Evolutionary conservation across 2,329 filamentous ascomycete species (phyloP).

Genomic region (Tolypocladium inflatum): DNA sequence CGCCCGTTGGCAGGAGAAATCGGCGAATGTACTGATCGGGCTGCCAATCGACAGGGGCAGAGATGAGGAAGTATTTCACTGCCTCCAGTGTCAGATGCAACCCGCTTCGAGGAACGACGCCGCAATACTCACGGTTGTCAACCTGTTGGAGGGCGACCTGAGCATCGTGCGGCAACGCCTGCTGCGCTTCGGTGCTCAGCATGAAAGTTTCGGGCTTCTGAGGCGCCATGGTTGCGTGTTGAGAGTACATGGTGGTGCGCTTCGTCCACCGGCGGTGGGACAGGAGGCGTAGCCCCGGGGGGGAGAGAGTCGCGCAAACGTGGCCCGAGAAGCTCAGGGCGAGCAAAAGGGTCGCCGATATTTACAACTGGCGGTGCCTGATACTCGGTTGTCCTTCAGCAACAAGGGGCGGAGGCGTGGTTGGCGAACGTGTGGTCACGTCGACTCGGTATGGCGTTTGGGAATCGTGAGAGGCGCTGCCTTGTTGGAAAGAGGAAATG

Average conservation of each 20-base stretch:
- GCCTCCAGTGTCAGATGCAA: conserved; percentile 4
- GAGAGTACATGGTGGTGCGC: conserved; percentile 63
- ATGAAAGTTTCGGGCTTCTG: conserved; percentile 99
- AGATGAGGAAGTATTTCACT: conserved; percentile 99
- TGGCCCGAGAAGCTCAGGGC: not conserved
- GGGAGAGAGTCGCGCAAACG: not conserved
- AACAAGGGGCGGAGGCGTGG: not conserved
- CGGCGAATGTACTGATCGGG: conserved; percentile 93
- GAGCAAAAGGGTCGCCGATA: conserved; percentile 5
- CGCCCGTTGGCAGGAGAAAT: conserved; percentile 90
- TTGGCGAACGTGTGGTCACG: not conserved
- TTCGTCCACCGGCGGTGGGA: conserved; percentile 9
- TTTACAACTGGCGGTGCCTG: not conserved
- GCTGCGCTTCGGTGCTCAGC: conserved; percentile 93
- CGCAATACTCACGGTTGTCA: conserved; percentile 68
- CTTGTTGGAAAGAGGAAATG: conserved; percentile 12
- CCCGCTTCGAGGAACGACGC: not conserved
- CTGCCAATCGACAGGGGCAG: conserved; percentile 95
- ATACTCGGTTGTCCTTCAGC: not conserved
- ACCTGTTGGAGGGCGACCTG: conserved; percentile 97
- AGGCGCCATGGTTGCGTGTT: conserved; percentile 79
- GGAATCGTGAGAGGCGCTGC: conserved; percentile 20
- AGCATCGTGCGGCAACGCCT: conserved; percentile 90
- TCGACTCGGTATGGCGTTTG: not conserved
- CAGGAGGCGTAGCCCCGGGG: conserved; percentile 1